Percentiles rank a stretch among this genome's conserved stretches.
phyloP scores from a whole-genome alignment of 306 rosid species.

The Fragaria iinumae region DNA sequence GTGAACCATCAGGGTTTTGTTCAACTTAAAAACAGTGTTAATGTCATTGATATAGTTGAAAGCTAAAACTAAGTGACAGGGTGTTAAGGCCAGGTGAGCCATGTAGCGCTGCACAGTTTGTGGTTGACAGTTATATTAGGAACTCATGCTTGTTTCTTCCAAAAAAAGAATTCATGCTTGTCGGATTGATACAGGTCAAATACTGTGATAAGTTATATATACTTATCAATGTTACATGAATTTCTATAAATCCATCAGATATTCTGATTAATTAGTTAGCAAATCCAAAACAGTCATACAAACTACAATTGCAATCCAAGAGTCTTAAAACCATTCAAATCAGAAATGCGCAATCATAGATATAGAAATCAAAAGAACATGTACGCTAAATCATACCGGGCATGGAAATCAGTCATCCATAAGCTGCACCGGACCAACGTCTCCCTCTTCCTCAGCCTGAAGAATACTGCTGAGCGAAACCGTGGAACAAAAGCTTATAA shows the following conservation, averaged over 20 bases:
- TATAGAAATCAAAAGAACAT: not conserved
- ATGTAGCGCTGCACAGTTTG: not conserved
- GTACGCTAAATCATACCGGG: conserved; percentile 28
- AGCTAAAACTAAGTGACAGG: too few species aligned
- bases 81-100: not conserved
- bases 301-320: not conserved
- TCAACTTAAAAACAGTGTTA: not conserved
- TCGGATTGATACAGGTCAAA: not conserved
- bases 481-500: conserved; percentile 68
- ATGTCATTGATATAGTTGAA: not conserved
- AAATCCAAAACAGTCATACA: not conserved
- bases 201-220: not conserved
- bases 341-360: not conserved
- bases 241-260: not conserved
- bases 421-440: conserved; percentile 22
- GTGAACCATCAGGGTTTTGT: not conserved
- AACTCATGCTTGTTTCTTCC: not conserved
- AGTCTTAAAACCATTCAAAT: not conserved
- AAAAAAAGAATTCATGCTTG: not conserved
- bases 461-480: conserved; percentile 53
- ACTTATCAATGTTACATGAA: not conserved
- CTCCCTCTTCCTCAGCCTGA: conserved; percentile 32
- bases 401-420: conserved; percentile 19
- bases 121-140: not conserved
- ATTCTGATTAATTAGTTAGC: not conserved